These are phyloP conservation scores for Bolboschoenus planiculmis DNA, from an alignment of 176 grass and related monocot species.

Conservation along the genomic window DNA sequence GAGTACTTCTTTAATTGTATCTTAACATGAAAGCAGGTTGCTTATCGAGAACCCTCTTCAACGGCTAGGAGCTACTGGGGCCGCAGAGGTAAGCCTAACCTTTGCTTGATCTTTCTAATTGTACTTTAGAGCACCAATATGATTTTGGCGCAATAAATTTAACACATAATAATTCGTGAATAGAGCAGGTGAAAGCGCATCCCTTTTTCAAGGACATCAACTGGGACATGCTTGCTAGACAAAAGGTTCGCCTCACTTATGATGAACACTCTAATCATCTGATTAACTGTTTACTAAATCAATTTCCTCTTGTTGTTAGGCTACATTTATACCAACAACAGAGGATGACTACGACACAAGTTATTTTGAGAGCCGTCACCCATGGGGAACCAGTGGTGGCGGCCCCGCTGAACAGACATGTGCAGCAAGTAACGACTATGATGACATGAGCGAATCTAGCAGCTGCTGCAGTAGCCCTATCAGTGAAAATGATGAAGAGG, in stretches of 20 bases:
- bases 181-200: conserved; percentile 99
- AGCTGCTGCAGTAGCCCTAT: conserved; percentile 75
- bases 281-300: neutral
- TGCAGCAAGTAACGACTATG: conserved; percentile 39
- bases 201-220: conserved; percentile 84
- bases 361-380: conserved; percentile 77
- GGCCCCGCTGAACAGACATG: conserved; percentile 31
- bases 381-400: conserved; percentile 49
- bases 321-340: conserved; percentile 66
- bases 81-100: conserved; percentile 68
- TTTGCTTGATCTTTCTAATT: conserved; percentile 19
- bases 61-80: conserved; percentile 83
- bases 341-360: conserved; percentile 96
- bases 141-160: neutral
- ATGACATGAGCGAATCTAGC: conserved; percentile 57
- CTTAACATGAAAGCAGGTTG: conserved; percentile 39
- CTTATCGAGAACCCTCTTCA: conserved; percentile 78
- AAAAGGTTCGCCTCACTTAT: conserved; percentile 46
- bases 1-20: neutral
- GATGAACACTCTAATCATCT: neutral
- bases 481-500: conserved; percentile 81
- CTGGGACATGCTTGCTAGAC: conserved; percentile 85
- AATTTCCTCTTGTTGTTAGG: conserved; percentile 31
- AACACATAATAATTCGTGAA: conserved; percentile 36
- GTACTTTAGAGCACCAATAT: neutral